phyloP scores from a whole-genome alignment of 345 rosid genomes.

The Gossypium thurberi region DNA sequence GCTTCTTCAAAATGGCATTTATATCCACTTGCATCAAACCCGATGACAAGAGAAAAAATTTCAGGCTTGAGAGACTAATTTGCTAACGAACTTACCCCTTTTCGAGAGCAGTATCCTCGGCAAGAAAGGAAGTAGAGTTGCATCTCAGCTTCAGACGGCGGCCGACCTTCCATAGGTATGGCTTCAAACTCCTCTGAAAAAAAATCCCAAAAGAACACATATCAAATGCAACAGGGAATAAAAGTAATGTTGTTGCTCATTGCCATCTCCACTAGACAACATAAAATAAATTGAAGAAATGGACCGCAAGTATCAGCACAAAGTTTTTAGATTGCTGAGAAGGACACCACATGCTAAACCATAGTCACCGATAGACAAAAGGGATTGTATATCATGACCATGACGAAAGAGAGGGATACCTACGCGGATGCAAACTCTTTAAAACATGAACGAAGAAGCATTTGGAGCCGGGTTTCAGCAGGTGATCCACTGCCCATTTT shows the following conservation, averaged over 20 bases:
- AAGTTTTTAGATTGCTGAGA: neutral
- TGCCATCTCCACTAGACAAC: neutral
- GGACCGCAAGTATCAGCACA: neutral
- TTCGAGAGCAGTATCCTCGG: conserved; percentile 61
- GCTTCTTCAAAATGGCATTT: conserved; percentile 19
- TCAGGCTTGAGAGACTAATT: neutral
- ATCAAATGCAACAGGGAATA: neutral
- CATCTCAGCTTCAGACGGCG: conserved; percentile 42
- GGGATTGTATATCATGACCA: neutral
- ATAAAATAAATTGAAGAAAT: too few species aligned
- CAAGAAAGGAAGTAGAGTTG: conserved; percentile 56
- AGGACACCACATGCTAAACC: neutral
- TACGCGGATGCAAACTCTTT: conserved; percentile 22
- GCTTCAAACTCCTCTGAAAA: conserved; percentile 23
- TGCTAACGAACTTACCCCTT: conserved; percentile 44
- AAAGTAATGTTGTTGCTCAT: neutral
- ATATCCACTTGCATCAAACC: neutral
- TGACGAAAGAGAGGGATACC: conserved; percentile 9
- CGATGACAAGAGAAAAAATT: neutral
- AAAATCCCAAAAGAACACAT: neutral
- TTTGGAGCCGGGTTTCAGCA: conserved; percentile 11
- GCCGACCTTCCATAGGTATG: conserved; percentile 33
- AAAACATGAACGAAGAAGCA: conserved; percentile 43
- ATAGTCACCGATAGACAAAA: neutral
- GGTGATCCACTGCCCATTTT: conserved; percentile 50